Conservation (phyloP, 2,329 filamentous ascomycete genomes). For the Verticillium longisporum region DNA sequence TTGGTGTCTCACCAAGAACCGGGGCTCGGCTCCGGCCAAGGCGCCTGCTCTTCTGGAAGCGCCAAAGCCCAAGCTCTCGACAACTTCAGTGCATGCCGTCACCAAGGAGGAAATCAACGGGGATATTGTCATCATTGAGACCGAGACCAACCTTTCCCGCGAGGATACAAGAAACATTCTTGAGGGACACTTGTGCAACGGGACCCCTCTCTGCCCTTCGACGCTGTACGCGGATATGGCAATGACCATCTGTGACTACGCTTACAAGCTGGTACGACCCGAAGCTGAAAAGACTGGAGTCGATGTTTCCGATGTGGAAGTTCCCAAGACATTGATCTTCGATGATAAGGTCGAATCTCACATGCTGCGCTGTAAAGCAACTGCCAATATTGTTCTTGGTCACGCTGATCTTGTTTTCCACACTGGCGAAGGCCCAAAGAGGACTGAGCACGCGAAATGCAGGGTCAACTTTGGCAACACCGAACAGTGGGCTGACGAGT, state of each 20-base stretch:
- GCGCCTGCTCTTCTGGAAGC: slow-evolving; percentile 23
- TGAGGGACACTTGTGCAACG: slow-evolving; percentile 62
- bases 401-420: slow-evolving; percentile 51
- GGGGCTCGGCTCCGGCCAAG: slow-evolving; percentile 32
- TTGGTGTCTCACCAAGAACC: slow-evolving; percentile 66
- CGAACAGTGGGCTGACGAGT: slow-evolving; percentile 56
- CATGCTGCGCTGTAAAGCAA: slow-evolving; percentile 53
- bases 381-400: slow-evolving; percentile 49
- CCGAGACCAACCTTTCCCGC: slow-evolving; percentile 60
- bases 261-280: slow-evolving; percentile 56
- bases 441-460: slow-evolving; percentile 55
- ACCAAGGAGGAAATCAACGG: slow-evolving; percentile 56
- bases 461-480: slow-evolving; percentile 52
- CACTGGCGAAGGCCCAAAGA: slow-evolving; percentile 51
- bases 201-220: slow-evolving; percentile 58
- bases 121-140: slow-evolving; percentile 51
- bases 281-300: slow-evolving; percentile 48
- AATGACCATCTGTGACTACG: slow-evolving; percentile 54
- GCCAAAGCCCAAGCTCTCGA: slow-evolving; percentile 50
- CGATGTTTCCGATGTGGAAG: slow-evolving; percentile 62
- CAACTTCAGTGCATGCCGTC: slow-evolving; percentile 59
- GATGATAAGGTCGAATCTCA: slow-evolving; percentile 39
- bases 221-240: slow-evolving; percentile 53
- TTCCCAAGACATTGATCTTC: slow-evolving; percentile 63
- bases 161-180: slow-evolving; percentile 54